These are phyloP conservation scores for Petasospora fabianii DNA, from an alignment of 1,139 yeast genomes.

Conservation along the genomic window DNA sequence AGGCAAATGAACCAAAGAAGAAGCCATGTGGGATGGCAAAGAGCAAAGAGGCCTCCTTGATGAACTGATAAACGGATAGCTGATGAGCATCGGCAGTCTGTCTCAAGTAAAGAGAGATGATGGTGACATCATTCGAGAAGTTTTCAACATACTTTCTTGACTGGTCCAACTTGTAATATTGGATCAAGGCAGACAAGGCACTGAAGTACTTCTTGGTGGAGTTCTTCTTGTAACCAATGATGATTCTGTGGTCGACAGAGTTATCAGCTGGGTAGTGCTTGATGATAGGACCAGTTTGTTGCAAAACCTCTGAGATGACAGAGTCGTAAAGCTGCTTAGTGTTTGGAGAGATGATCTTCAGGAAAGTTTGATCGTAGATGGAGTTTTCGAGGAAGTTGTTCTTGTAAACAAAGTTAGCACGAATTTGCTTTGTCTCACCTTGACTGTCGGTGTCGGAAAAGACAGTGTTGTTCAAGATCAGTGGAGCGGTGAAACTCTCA, in stretches of 20 bases:
- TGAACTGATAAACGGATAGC: slow-evolving; percentile 82
- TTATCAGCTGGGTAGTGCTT: slow-evolving; percentile 81
- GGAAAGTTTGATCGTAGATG: slow-evolving; percentile 78
- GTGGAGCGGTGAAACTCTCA: slow-evolving; percentile 78
- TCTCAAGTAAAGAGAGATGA: slow-evolving; percentile 80
- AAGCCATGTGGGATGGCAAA: slow-evolving; percentile 88
- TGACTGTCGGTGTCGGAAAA: slow-evolving; percentile 19
- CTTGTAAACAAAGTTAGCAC: slow-evolving; percentile 85
- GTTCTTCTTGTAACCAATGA: slow-evolving; percentile 84
- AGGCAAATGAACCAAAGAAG: slow-evolving; percentile 71
- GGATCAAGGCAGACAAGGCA: slow-evolving; percentile 83
- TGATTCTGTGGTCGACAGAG: slow-evolving; percentile 75
- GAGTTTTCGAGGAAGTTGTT: slow-evolving; percentile 62
- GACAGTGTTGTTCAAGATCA: slow-evolving; percentile 44
- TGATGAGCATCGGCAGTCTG: slow-evolving; percentile 41
- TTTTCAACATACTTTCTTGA: slow-evolving; percentile 93
- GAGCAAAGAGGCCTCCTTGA: slow-evolving; percentile 89
- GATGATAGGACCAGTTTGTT: slow-evolving; percentile 82
- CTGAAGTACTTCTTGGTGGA: slow-evolving; percentile 86
- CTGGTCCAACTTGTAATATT: slow-evolving; percentile 81
- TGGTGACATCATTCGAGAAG: slow-evolving; percentile 82
- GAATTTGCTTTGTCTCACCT: slow-evolving; percentile 46
- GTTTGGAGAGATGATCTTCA: slow-evolving; percentile 73
- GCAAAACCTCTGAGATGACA: slow-evolving; percentile 64
- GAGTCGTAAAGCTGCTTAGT: slow-evolving; percentile 76